Conservation (phyloP, 306 rosid genomes). For the Castanopsis chinensis region DNA sequence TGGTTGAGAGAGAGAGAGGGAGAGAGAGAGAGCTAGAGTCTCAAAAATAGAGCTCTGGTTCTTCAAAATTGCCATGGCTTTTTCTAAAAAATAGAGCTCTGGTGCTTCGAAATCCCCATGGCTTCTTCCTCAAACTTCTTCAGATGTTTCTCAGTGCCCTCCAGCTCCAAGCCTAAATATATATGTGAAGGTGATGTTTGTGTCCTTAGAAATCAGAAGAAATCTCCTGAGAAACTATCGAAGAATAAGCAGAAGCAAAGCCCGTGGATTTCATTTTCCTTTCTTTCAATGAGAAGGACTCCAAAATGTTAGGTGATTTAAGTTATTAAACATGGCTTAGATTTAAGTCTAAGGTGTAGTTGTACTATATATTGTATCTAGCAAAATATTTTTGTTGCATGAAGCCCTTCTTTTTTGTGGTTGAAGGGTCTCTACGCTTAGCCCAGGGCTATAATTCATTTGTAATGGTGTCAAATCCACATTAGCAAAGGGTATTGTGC, state of each 20-base stretch:
- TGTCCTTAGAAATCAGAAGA: slow-evolving; percentile 27
- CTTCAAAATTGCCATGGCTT: slow-evolving; percentile 29
- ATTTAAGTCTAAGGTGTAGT: neutral
- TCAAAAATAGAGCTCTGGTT: no score
- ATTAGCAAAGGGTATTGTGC: neutral
- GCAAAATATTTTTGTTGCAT: neutral
- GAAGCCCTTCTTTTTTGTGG: neutral
- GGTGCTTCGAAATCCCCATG: slow-evolving; percentile 28
- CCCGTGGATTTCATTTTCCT: slow-evolving; percentile 16
- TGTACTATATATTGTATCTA: neutral
- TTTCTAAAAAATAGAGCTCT: no score
- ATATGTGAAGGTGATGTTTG: slow-evolving; percentile 64
- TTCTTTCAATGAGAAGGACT: slow-evolving; percentile 17
- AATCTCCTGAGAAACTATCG: neutral
- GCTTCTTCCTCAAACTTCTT: slow-evolving; percentile 48
- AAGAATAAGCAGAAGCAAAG: slow-evolving; percentile 16
- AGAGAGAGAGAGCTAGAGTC: neutral
- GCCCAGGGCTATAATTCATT: neutral
- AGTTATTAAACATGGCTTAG: neutral
- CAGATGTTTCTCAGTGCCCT: slow-evolving; percentile 53
- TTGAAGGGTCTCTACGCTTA: neutral
- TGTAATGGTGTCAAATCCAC: neutral
- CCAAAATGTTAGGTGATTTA: neutral
- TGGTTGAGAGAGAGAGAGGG: no score
- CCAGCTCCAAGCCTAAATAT: slow-evolving; percentile 29